phyloP scores from a whole-genome alignment of 176 grass and related monocot genomes.

The Ensete glaucum region DNA sequence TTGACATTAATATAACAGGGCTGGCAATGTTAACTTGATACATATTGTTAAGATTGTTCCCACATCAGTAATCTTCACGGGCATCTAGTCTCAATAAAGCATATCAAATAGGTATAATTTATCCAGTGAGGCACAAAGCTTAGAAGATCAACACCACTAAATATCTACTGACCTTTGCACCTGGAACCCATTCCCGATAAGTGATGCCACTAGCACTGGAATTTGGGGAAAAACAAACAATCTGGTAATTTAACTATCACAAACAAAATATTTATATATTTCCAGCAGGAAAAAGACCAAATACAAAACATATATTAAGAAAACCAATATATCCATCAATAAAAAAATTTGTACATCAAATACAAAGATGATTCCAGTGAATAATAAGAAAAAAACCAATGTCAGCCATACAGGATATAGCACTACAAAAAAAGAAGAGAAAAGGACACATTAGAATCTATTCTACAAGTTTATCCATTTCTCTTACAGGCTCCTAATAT shows the following conservation, averaged over 20 bases:
- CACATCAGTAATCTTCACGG: neutral
- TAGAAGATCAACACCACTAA: neutral
- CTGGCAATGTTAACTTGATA: neutral
- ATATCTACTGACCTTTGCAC: constrained; percentile 58
- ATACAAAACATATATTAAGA: neutral
- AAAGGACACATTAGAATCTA: too few relatives aligned
- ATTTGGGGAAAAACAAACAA: neutral
- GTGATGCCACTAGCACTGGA: constrained; percentile 67
- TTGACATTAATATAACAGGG: neutral
- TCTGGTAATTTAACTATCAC: constrained; percentile 3
- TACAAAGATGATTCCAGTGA: too few relatives aligned
- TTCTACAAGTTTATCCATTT: too few relatives aligned
- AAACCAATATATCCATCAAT: too few relatives aligned
- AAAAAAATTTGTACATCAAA: too few relatives aligned
- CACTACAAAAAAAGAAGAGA: too few relatives aligned
- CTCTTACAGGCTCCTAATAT: too few relatives aligned
- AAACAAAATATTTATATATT: neutral
- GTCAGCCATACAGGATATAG: too few relatives aligned
- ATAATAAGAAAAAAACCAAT: too few relatives aligned
- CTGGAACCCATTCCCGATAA: constrained; percentile 94
- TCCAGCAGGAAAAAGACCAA: neutral
- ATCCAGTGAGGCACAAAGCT: neutral
- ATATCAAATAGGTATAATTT: neutral
- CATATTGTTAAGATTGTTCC: neutral
- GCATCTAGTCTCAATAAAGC: neutral